phyloP scores from a whole-genome alignment of 805 yeast species.

The Wickerhamiella sergipiensis region DNA sequence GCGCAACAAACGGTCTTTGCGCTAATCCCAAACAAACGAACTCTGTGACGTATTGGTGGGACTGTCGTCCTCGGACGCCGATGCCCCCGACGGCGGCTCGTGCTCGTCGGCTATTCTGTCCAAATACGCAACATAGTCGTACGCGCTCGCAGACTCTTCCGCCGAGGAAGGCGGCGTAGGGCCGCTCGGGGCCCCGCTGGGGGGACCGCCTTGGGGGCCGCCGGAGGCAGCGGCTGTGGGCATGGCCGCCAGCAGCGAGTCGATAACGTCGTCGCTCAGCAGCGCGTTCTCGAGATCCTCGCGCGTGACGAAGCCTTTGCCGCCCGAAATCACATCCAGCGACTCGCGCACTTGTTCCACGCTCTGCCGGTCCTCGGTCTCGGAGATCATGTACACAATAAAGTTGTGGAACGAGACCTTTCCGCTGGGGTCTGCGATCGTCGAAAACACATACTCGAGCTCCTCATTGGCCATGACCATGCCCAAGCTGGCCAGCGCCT shows the following conservation, averaged over 20 bases:
- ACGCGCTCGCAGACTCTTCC: neutral
- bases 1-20: no score
- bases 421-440: slow-evolving; percentile 17
- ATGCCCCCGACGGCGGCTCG: neutral
- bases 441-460: slow-evolving; percentile 27
- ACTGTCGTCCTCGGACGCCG: neutral
- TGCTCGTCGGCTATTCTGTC: neutral
- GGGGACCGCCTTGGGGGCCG: no score
- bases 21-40: neutral
- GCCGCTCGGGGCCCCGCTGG: no score
- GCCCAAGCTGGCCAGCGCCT: slow-evolving; percentile 32
- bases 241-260: slow-evolving; percentile 20
- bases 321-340: slow-evolving; percentile 30
- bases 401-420: slow-evolving; percentile 22
- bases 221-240: slow-evolving; percentile 11
- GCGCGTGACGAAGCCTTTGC: slow-evolving; percentile 28
- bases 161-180: neutral
- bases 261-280: slow-evolving; percentile 23
- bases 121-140: neutral
- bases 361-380: slow-evolving; percentile 28
- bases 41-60: neutral
- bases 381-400: slow-evolving; percentile 27
- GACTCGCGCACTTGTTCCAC: slow-evolving; percentile 27
- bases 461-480: slow-evolving; percentile 26
- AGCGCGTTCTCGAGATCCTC: slow-evolving; percentile 28